Base-by-base conservation (phyloP, 2,329 filamentous ascomycete genomes). In the Venturia asperata region DNA sequence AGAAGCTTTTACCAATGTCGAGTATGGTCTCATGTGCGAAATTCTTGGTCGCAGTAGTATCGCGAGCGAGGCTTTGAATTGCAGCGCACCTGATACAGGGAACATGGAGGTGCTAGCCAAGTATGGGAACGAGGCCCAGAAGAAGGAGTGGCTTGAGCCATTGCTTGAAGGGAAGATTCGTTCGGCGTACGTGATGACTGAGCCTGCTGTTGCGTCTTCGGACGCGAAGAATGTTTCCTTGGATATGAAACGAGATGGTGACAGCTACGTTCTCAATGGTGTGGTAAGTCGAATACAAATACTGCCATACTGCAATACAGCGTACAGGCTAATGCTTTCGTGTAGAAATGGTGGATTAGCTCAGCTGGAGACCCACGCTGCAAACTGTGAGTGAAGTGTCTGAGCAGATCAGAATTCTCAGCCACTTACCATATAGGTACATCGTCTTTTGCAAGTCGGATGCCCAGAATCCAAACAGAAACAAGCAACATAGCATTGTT, bases 21-120 rank as follows among this genome's bases (percentile, higher is more conserved):
- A 99, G 78, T 99, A 99, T 75, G 94, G 92, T 15, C 81, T 99
- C 71, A 97, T 97, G 92, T 94, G 94, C 21, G 94, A 99, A 80
- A 90, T 91, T 79, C 81, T 97, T 71, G 94, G 94, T 68, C 93
- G 91, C 80, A 96, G 91, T 70, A 83, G 85, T 73, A 81, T 87
- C 68, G 94, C 92, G 13, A 71, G 70, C n/a, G 74, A 74, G 70
- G 91, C 92, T 34, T 89, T 88, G 75, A 96, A 96, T 78, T 96
- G 92, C 78, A 84, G 92, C 42, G 92, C 92, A 3, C 92, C 92
- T 2, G 92, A 96, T 76, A 96, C 92, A 3, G 92, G 92, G 61
- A 61, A 61, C 7, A 61, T 61, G 39, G 37, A 64, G 49, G 91
- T 96, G 27, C 76, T 96, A 70, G 92, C 92, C 73, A 94, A 93